Evolutionary conservation across 192 early-diverging fungal species (phyloP).

Genomic region (Coemansia sp.): DNA sequence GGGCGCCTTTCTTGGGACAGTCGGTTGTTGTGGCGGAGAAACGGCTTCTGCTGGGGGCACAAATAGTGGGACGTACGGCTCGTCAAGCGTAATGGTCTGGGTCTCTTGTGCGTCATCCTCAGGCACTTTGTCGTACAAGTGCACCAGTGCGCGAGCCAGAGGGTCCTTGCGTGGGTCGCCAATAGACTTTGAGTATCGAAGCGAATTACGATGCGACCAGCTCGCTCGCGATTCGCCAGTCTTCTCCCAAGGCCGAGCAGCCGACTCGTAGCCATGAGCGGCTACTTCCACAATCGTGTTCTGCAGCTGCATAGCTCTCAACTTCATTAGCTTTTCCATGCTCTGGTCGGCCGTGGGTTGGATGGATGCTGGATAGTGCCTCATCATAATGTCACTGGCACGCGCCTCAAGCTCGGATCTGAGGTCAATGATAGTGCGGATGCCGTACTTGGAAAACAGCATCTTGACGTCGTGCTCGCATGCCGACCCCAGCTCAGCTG

Average conservation of each 20-base stretch:
- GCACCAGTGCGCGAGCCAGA: conserved; percentile 40
- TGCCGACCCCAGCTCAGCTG: conserved; percentile 51
- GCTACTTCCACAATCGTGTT: conserved; percentile 54
- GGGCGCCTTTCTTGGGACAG: neutral
- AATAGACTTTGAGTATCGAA: conserved; percentile 41
- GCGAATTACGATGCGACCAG: conserved; percentile 51
- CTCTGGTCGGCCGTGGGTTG: conserved; percentile 48
- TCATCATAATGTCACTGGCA: conserved; percentile 45
- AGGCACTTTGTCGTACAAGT: conserved; percentile 34
- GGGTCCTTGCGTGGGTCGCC: conserved; percentile 42
- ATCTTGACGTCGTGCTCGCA: conserved; percentile 50
- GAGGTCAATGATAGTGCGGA: conserved; percentile 58
- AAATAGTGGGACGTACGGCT: conserved; percentile 35
- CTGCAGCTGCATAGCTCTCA: conserved; percentile 37
- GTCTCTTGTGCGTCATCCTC: conserved; percentile 30
- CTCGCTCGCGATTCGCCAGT: conserved; percentile 42
- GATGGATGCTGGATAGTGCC: conserved; percentile 52
- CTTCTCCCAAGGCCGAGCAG: conserved; percentile 50
- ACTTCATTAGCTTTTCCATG: conserved; percentile 37
- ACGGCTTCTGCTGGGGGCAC: conserved; percentile 15
- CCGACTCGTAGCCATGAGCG: conserved; percentile 47
- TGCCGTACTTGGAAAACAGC: conserved; percentile 50
- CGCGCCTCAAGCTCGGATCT: conserved; percentile 51
- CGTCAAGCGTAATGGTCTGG: conserved; percentile 20
- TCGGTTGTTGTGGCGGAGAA: conserved; percentile 8